Base-by-base conservation (phyloP, 768 basidiomycete genomes). In the Hygrophoropsis aurantiaca region DNA sequence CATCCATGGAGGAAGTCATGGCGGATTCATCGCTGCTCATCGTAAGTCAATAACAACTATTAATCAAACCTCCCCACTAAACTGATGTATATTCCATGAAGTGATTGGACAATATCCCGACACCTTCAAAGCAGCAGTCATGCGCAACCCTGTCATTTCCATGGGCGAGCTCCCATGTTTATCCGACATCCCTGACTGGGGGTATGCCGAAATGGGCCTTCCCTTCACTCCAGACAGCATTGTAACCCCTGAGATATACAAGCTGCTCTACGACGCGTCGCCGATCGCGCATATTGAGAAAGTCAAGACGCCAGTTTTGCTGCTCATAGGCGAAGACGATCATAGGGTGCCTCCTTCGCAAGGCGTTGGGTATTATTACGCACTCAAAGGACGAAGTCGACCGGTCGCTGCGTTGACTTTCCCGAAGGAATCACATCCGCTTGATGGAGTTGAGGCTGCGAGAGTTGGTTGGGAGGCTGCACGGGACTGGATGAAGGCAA, bases 131-230 rank as follows among this genome's bases (percentile, higher is more conserved):
- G 85, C 82, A 0, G 80, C 80, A 0, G 76, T 79, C 20, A 58
- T 87, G 39, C 77, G 82, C 34, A 90, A 89, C 56, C 85, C 87
- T 0, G 87, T 88, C 44, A 82, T 81, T 33, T 80, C 81, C 3
- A 71, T 69, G 0, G 82, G 81, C 10, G 80, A 82, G 38, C 62
- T 82, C 23, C 62, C 76, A 1, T 30, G 27, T 13, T 67, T 67
- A 1, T 78, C 77, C 1, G 87, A 89, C 50, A 87, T 90, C 34
- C 77, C 82, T 7, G 86, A 88, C 55, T 89, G 86, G 86, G 55
- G 62, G 2, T 70, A 58, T 74, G 71, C 50, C 65, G 79, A 59
- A 51, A 79, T 65, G 24, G 68, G 59, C 2, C 36, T 68, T 1
- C 65, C 21, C 36, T 83, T 34, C 60, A 60, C 11, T 62, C 50